These are phyloP conservation scores for Athelia psychrophila DNA, from an alignment of 1,284 basidiomycete species.

Conservation along the genomic window DNA sequence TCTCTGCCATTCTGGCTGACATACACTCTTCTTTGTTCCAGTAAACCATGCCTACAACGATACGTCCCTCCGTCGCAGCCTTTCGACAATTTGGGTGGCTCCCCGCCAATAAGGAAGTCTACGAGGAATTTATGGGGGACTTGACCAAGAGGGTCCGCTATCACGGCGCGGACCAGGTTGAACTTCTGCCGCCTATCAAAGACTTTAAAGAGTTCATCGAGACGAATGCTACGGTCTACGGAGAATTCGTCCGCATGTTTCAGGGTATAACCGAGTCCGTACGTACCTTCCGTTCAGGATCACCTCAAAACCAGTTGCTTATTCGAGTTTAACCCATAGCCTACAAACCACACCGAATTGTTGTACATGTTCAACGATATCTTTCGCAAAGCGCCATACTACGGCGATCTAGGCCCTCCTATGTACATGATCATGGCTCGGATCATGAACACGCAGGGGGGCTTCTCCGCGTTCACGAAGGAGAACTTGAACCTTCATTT, in stretches of 20 bases:
- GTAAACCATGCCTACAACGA: too few relatives aligned
- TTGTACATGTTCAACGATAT: conserved; percentile 26
- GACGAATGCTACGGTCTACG: conserved; percentile 28
- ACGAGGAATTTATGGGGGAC: not conserved
- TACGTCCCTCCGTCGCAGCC: not conserved
- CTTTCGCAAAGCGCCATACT: conserved; percentile 34
- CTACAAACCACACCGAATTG: conserved; percentile 32
- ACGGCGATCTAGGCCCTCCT: conserved; percentile 32
- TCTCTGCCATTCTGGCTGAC: too few relatives aligned
- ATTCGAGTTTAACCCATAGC: conserved; percentile 8
- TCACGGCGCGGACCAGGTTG: not conserved
- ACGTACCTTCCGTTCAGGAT: conserved; percentile 1
- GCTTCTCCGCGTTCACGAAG: conserved; percentile 13
- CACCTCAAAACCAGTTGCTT: not conserved
- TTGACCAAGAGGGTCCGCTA: not conserved
- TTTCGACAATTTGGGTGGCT: not conserved
- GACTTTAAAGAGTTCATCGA: conserved; percentile 34
- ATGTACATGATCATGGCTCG: conserved; percentile 15
- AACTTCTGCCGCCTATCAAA: conserved; percentile 14
- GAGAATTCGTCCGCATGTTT: conserved; percentile 35
- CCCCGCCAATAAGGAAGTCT: not conserved
- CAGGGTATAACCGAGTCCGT: conserved; percentile 10
- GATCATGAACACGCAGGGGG: conserved; percentile 24
- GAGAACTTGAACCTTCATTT: conserved; percentile 12
- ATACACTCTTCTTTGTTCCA: too few relatives aligned